Conservation (phyloP, 192 early-diverging fungal species). For the Diversispora epigaea region DNA sequence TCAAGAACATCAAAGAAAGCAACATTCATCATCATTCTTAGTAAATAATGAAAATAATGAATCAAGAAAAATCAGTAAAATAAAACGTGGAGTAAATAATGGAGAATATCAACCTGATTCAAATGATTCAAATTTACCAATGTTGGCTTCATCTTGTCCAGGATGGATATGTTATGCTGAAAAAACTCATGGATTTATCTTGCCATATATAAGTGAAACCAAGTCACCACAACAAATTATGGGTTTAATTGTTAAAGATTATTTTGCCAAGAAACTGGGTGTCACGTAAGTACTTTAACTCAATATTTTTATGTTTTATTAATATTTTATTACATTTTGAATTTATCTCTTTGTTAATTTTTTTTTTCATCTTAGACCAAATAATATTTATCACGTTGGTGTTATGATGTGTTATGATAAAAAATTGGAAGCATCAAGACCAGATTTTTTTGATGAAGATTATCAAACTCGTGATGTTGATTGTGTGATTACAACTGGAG, state of each 20-base stretch:
- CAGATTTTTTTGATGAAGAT: constrained; percentile 84
- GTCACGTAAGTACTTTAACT: constrained; percentile 36
- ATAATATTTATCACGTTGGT: constrained; percentile 87
- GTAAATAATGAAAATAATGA: constrained; percentile 33
- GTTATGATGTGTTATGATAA: constrained; percentile 99
- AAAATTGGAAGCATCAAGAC: constrained; percentile 94
- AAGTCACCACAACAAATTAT: constrained; percentile 98
- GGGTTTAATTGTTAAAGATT: constrained; percentile 86
- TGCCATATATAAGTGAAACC: constrained; percentile 85
- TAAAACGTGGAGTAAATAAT: constrained; percentile 37
- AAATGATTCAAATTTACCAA: constrained; percentile 43
- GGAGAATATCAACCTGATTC: constrained; percentile 31
- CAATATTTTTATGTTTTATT: neutral
- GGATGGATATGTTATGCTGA: constrained; percentile 99
- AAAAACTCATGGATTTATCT: constrained; percentile 89
- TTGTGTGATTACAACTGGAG: constrained; percentile 92
- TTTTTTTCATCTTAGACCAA: constrained; percentile 43
- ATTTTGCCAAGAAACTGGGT: constrained; percentile 65
- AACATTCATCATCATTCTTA: constrained; percentile 19
- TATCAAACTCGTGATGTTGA: constrained; percentile 91
- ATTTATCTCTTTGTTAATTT: neutral
- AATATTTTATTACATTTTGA: no score
- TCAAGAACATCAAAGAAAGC: constrained; percentile 42
- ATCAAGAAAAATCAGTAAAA: constrained; percentile 40
- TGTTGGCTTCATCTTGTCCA: constrained; percentile 63